phyloP scores from a whole-genome alignment of 495 filamentous ascomycete genomes.

The Penicillium atrosanguineum region DNA sequence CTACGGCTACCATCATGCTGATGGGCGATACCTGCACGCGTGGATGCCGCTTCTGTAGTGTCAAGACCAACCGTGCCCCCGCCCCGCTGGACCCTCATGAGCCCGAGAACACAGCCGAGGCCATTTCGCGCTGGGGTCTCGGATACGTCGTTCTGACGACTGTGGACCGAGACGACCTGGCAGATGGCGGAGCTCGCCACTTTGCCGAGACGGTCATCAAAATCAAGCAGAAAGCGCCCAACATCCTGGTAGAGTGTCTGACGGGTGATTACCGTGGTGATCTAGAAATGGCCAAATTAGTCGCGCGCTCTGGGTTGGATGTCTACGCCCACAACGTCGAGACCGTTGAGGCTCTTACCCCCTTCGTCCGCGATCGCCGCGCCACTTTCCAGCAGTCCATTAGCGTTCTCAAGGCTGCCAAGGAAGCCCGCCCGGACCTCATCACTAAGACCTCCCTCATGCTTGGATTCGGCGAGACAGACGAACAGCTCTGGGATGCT shows the following conservation, averaged over 20 bases:
- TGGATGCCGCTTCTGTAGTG: constrained; percentile 93
- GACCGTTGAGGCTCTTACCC: constrained; percentile 88
- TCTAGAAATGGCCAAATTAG: constrained; percentile 73
- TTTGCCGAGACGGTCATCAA: constrained; percentile 92
- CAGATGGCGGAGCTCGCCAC: constrained; percentile 83
- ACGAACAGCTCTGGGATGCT: constrained; percentile 81
- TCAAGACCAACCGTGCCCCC: constrained; percentile 81
- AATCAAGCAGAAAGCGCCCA: constrained; percentile 87
- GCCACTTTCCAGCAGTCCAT: constrained; percentile 87
- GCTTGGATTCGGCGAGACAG: constrained; percentile 90
- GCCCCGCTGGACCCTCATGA: constrained; percentile 90
- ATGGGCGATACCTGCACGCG: constrained; percentile 99
- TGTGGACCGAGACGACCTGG: constrained; percentile 90
- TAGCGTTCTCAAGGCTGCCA: constrained; percentile 75
- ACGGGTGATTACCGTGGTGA: constrained; percentile 89
- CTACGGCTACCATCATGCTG: constrained; percentile 98
- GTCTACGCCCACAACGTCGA: constrained; percentile 98
- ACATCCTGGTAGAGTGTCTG: constrained; percentile 89
- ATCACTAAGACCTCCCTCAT: constrained; percentile 98
- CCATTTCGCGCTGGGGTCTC: constrained; percentile 85
- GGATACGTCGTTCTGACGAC: constrained; percentile 94
- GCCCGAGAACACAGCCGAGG: constrained; percentile 94
- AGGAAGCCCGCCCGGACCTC: constrained; percentile 67
- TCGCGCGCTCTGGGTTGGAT: constrained; percentile 85
- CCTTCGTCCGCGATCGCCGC: constrained; percentile 83